Conservation (phyloP, 2,329 filamentous ascomycete species). For the Ophiostoma perfectum region DNA sequence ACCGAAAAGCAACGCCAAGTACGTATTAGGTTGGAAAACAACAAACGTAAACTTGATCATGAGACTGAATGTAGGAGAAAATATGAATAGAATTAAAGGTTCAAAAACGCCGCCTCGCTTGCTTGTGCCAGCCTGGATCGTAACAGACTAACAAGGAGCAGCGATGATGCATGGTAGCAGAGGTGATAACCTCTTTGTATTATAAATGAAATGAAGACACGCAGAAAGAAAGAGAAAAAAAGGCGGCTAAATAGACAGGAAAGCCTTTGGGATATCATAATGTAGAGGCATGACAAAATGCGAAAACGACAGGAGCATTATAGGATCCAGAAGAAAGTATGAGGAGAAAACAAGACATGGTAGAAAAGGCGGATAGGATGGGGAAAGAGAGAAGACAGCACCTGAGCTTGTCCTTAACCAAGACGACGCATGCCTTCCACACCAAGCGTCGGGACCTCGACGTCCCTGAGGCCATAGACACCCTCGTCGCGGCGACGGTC, state of each 20-base stretch:
- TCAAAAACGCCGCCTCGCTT: constrained; percentile 10
- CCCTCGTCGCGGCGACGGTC: constrained; percentile 71
- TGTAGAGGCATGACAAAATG: constrained; percentile 14
- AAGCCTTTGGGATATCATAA: constrained; percentile 18
- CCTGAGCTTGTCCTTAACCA: constrained; percentile 4
- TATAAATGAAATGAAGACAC: neutral
- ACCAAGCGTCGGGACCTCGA: constrained; percentile 63
- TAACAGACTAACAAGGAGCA: neutral
- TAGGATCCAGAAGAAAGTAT: constrained; percentile 5
- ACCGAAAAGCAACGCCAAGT: no score
- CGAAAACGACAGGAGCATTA: constrained; percentile 10
- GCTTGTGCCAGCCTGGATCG: neutral
- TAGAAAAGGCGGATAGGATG: neutral
- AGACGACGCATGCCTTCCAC: constrained; percentile 52
- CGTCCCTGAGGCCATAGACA: constrained; percentile 57
- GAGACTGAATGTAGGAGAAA: neutral
- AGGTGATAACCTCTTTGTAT: neutral
- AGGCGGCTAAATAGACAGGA: neutral
- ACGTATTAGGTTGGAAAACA: no score
- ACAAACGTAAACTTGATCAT: no score
- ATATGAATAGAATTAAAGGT: neutral
- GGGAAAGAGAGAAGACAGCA: neutral
- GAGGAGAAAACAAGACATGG: neutral
- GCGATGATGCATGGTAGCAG: neutral
- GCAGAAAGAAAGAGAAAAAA: constrained; percentile 1